A percentile compares a stretch with the other conserved stretches of the same genome.
phyloP scores from a whole-genome alignment of 2,329 filamentous ascomycete genomes.

The Lecanoromycetidae sp. region DNA sequence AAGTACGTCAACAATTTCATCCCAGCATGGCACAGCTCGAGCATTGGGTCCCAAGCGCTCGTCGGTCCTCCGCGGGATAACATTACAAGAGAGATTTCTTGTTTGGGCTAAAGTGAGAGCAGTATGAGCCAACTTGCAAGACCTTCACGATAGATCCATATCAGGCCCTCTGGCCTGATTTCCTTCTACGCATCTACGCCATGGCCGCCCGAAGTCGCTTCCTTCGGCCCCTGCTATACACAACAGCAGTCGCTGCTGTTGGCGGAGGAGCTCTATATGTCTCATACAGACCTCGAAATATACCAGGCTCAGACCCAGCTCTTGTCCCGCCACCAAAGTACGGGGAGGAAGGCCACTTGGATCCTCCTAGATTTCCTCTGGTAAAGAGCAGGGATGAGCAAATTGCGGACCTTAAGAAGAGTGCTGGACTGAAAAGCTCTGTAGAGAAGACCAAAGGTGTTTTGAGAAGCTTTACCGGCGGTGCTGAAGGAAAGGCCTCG shows the following conservation, averaged over 20 bases:
- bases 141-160: background rate
- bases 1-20: too few species aligned
- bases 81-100: too few species aligned
- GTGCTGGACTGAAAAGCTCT: conserved; percentile 20
- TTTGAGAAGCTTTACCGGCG: conserved; percentile 6
- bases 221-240: conserved; percentile 48
- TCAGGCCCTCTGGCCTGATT: background rate
- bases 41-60: too few species aligned
- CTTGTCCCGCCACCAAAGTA: conserved; percentile 52
- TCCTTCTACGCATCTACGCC: background rate
- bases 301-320: conserved; percentile 50
- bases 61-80: too few species aligned
- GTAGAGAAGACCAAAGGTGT: conserved; percentile 6
- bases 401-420: conserved; percentile 40
- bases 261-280: conserved; percentile 48
- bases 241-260: conserved; percentile 41
- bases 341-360: conserved; percentile 45
- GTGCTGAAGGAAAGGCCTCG: background rate
- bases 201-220: conserved; percentile 32
- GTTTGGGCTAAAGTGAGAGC: too few species aligned
- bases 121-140: background rate
- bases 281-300: conserved; percentile 50
- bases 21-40: too few species aligned
- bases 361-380: conserved; percentile 39
- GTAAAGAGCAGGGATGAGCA: conserved; percentile 40